Evolutionary conservation across 2,329 filamentous ascomycete genomes (phyloP).

Genomic region (Ophiosphaerella korrae): DNA sequence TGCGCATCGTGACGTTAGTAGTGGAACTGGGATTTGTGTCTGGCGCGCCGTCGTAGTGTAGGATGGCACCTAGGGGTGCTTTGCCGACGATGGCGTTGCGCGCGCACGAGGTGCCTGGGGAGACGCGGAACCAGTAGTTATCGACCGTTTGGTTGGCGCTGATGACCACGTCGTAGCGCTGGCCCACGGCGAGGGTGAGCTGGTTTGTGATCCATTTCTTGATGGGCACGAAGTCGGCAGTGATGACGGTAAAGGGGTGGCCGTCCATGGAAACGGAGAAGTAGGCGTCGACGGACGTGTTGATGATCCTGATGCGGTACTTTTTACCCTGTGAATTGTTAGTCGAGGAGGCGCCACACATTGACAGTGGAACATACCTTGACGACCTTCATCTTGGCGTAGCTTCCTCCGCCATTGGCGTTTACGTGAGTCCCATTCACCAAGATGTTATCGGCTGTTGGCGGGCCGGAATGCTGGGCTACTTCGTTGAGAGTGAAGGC

Average conservation of each 20-base stretch:
- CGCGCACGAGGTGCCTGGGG: conserved; percentile 40
- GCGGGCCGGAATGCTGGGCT: conserved; percentile 41
- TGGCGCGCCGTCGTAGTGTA: conserved; percentile 46
- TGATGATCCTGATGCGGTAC: conserved; percentile 65
- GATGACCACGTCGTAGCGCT: conserved; percentile 56
- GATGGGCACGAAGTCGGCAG: conserved; percentile 52
- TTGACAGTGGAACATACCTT: conserved; percentile 29
- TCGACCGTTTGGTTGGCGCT: conserved; percentile 50
- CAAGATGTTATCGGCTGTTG: conserved; percentile 52
- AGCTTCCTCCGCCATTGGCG: conserved; percentile 48
- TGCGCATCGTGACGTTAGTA: conserved; percentile 35
- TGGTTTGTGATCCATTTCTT: conserved; percentile 45
- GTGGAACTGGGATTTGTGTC: conserved; percentile 43
- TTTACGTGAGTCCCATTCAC: conserved; percentile 62
- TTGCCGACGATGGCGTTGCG: conserved; percentile 35
- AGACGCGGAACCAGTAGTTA: conserved; percentile 55
- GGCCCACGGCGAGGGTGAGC: conserved; percentile 43
- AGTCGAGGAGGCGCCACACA: not conserved
- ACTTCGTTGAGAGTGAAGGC: conserved; percentile 39
- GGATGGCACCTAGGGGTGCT: conserved; percentile 45
- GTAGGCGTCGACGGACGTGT: conserved; percentile 49
- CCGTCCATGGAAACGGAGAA: conserved; percentile 46
- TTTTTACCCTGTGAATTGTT: conserved; percentile 49
- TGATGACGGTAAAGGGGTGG: conserved; percentile 51
- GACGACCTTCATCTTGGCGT: conserved; percentile 41